Evolutionary conservation across 1,284 basidiomycete genomes (phyloP), one percentile per base, ranked within the genome.

Genomic region (Inonotus hispidus): DNA sequence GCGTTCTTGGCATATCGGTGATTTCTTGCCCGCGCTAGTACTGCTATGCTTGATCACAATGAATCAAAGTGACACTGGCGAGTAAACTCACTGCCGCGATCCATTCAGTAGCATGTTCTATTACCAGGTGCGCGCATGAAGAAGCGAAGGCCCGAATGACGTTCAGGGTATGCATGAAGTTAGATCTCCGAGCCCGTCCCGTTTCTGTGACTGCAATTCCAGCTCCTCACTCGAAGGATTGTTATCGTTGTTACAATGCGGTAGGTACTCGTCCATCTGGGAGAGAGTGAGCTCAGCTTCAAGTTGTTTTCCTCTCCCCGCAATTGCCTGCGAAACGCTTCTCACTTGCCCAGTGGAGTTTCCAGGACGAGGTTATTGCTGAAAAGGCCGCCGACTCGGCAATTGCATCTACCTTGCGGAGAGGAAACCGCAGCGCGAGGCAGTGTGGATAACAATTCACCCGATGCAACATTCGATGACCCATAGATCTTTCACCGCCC

Each of bases 401-500:
- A 25, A 54, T 55, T 43, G 64, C 55, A 13, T 64, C 19, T 45
- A 63, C 60, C 60, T 64, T 3, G 47, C 39, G n/a, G n/a, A n/a
- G n/a, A n/a, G 25, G 32, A 25, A 49, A 53, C 45, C 11, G 73
- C 71, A 1, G 74, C 71, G 7, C 74, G 72, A 38, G 79, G 74
- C 63, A 85, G 81, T 7, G 75, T 74, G 37, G 89, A 71, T 10
- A 90, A 68, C 5, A 80, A 80, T 0, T 84, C 78, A 16, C 88
- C 87, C 0, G 79, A 78, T 0, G 87, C 87, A 11, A 92, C 67
- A 46, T 92, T 78, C 1, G 79, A 72, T 1, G 92, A 90, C 0
- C 89, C 91, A 65, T 90, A 93, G 3, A 83, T 81, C 14, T 78
- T 75, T 87, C 90, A 90, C n/a, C 92, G 74, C 0, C 84, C 80